Evolutionary conservation across 441 rosid genomes (phyloP).

Genomic region (Kokia cookei): DNA sequence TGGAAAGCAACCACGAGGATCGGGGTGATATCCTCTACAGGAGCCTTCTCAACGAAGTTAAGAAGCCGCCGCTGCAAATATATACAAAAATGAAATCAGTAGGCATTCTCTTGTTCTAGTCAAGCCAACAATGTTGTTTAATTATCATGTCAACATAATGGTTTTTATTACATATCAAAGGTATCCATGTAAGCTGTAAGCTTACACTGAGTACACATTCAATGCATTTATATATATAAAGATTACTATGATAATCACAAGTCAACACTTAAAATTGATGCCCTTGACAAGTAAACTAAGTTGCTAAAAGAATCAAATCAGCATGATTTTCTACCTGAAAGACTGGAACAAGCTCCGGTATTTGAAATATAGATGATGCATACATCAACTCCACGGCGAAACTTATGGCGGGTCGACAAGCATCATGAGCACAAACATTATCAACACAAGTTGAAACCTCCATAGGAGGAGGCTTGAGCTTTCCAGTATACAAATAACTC

Average conservation of each 20-base stretch:
- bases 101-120: not conserved
- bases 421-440: constrained; percentile 57
- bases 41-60: constrained; percentile 59
- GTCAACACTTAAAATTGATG: not conserved
- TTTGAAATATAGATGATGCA: constrained; percentile 65
- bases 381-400: constrained; percentile 79
- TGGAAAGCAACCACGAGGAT: constrained; percentile 73
- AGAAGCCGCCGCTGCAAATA: constrained; percentile 72
- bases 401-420: constrained; percentile 73
- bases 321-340: constrained; percentile 50
- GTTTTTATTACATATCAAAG: not conserved
- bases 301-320: not conserved
- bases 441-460: constrained; percentile 89
- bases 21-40: constrained; percentile 69
- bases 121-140: constrained; percentile 2
- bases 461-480: constrained; percentile 50
- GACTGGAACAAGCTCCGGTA: constrained; percentile 62
- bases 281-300: not conserved
- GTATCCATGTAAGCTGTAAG: not conserved
- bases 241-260: not conserved
- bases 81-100: constrained; percentile 6
- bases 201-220: not conserved
- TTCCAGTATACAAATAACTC: constrained; percentile 74
- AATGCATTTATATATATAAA: not conserved
- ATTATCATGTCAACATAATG: not conserved